phyloP scores from a whole-genome alignment of 2,329 filamentous ascomycete species.

The Scopulariopsis brevicaulis region DNA sequence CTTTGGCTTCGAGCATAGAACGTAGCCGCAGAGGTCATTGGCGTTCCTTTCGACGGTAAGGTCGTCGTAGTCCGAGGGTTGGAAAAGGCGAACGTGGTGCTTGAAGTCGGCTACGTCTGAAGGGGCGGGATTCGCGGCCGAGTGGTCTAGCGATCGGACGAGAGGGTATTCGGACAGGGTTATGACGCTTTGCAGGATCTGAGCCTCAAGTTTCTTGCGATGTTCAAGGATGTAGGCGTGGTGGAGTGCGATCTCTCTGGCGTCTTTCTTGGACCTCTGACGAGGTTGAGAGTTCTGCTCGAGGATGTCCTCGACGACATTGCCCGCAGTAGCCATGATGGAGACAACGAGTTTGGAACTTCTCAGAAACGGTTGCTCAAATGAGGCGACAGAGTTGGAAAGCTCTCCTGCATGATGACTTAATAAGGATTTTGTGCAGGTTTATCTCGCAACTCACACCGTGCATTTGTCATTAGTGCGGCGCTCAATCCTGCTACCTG shows the following conservation, averaged over 20 bases:
- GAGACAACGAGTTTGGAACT: no score
- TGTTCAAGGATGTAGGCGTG: slow-evolving; percentile 77
- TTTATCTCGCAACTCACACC: not conserved
- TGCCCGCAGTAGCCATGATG: not conserved
- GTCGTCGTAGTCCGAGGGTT: slow-evolving; percentile 81
- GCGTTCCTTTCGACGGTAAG: slow-evolving; percentile 83
- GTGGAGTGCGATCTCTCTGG: slow-evolving; percentile 58
- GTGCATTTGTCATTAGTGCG: not conserved
- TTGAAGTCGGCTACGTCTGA: slow-evolving; percentile 57
- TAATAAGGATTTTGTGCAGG: not conserved
- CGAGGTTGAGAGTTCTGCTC: not conserved
- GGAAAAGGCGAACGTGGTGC: slow-evolving; percentile 58
- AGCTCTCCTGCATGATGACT: no score
- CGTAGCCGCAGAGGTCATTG: slow-evolving; percentile 72
- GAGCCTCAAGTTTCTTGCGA: slow-evolving; percentile 64
- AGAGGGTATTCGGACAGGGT: slow-evolving; percentile 52
- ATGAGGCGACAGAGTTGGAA: not conserved
- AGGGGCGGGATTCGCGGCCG: slow-evolving; percentile 36
- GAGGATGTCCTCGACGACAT: not conserved
- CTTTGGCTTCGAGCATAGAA: slow-evolving; percentile 60
- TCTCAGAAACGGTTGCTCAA: not conserved
- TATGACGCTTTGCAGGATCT: slow-evolving; percentile 64
- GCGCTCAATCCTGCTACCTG: not conserved
- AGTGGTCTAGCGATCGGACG: slow-evolving; percentile 16
- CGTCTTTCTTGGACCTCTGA: slow-evolving; percentile 21